phyloP scores from a whole-genome alignment of 805 yeast genomes.

The Ogataea philodendri region DNA sequence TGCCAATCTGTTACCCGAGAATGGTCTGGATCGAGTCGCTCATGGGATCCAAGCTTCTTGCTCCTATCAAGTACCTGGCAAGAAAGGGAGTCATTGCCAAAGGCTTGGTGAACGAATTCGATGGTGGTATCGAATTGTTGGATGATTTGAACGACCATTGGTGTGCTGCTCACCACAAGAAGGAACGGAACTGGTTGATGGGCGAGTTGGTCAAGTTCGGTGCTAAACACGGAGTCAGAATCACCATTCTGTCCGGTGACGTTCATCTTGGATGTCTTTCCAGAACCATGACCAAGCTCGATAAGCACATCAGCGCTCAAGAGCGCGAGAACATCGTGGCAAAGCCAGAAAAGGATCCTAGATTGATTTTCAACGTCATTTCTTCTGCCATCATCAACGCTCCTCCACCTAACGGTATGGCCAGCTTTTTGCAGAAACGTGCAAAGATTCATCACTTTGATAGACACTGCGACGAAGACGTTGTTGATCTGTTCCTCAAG shows the following conservation, averaged over 20 bases:
- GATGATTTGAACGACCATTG: constrained; percentile 96
- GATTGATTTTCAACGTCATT: constrained; percentile 77
- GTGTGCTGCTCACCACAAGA: constrained; percentile 87
- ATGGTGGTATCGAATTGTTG: constrained; percentile 84
- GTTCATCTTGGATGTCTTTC: constrained; percentile 89
- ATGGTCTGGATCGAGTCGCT: constrained; percentile 85
- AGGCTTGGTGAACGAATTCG: constrained; percentile 87
- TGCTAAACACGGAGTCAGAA: constrained; percentile 57
- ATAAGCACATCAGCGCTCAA: constrained; percentile 39
- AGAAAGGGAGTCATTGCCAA: constrained; percentile 59
- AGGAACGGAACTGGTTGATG: constrained; percentile 74
- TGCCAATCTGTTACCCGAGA: constrained; percentile 93
- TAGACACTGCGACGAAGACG: constrained; percentile 68
- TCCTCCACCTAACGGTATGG: constrained; percentile 91
- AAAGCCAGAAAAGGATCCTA: constrained; percentile 65
- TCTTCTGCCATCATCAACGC: constrained; percentile 89
- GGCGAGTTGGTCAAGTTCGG: constrained; percentile 64
- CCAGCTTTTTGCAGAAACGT: constrained; percentile 65
- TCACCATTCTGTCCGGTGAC: constrained; percentile 89
- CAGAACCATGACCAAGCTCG: constrained; percentile 59
- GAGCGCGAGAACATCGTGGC: constrained; percentile 40
- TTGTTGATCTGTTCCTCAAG: constrained; percentile 64
- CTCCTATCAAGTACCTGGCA: constrained; percentile 63
- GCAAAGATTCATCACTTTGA: constrained; percentile 68
- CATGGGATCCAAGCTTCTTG: constrained; percentile 57